Percentiles rank a stretch among this genome's conserved stretches.
phyloP scores from a whole-genome alignment of 441 rosid genomes.

The Adansonia grandidieri region DNA sequence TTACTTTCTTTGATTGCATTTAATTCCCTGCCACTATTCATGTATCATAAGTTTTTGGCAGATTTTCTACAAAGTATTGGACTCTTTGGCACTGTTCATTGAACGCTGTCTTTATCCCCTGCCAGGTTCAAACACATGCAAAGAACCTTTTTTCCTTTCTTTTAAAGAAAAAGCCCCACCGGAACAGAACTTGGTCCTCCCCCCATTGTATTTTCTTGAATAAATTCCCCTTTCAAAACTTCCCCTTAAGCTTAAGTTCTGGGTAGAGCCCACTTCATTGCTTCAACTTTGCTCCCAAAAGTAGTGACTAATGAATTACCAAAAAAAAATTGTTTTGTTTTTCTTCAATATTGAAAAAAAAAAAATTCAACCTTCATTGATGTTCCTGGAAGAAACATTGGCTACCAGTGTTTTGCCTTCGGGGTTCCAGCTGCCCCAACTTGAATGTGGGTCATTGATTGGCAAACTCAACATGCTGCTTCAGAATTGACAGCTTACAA shows the following conservation, averaged over 20 bases:
- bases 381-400: conserved; percentile 14
- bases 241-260: background rate
- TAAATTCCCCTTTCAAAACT: conserved; percentile 1
- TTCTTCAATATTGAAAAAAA: no score
- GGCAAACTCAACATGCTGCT: background rate
- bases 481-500: conserved; percentile 8
- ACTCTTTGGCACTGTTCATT: conserved; percentile 28
- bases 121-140: conserved; percentile 51
- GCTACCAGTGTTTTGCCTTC: background rate
- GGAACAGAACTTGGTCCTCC: no score
- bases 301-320: conserved; percentile 5
- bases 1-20: conserved; percentile 37
- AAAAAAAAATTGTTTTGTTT: background rate
- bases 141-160: conserved; percentile 21
- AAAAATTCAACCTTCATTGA: background rate
- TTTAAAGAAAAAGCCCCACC: conserved; percentile 3
- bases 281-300: conserved; percentile 26
- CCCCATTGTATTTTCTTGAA: conserved; percentile 10
- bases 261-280: conserved; percentile 13
- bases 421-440: background rate
- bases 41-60: conserved; percentile 39
- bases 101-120: conserved; percentile 32
- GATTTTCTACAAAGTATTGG: conserved; percentile 35
- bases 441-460: no score
- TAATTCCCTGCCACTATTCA: conserved; percentile 40